These are phyloP conservation scores for Yamadazyma dushanensis DNA, from an alignment of 1,139 yeast genomes.

Conservation along the genomic window DNA sequence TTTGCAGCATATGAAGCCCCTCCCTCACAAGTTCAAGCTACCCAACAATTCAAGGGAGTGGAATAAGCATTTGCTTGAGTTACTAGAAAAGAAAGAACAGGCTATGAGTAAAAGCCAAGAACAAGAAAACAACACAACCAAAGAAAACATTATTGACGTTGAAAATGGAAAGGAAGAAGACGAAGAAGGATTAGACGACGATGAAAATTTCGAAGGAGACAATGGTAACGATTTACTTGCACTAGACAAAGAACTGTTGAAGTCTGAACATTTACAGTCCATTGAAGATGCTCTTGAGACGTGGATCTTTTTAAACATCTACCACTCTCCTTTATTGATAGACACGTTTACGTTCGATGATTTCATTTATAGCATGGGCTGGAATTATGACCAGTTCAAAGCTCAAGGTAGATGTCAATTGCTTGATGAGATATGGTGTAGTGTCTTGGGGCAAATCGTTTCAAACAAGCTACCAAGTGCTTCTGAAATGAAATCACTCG, in stretches of 20 bases:
- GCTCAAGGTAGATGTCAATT: slow-evolving; percentile 53
- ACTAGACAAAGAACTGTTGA: slow-evolving; percentile 13
- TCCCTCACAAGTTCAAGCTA: slow-evolving; percentile 24
- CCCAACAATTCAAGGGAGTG: slow-evolving; percentile 33
- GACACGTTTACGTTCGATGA: slow-evolving; percentile 83
- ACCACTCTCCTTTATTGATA: slow-evolving; percentile 59
- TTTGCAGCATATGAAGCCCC: slow-evolving; percentile 39
- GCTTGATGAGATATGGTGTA: slow-evolving; percentile 73
- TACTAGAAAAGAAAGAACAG: slow-evolving; percentile 13
- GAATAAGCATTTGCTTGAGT: slow-evolving; percentile 21
- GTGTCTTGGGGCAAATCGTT: slow-evolving; percentile 49
- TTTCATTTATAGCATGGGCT: slow-evolving; percentile 61
- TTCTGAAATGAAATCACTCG: slow-evolving; percentile 22
- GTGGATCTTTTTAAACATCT: slow-evolving; percentile 77
- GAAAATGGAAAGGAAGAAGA: slow-evolving; percentile 8
- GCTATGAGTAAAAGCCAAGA: neutral
- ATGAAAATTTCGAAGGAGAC: slow-evolving; percentile 8
- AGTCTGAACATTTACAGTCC: slow-evolving; percentile 9
- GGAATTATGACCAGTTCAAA: slow-evolving; percentile 47
- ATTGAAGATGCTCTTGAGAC: slow-evolving; percentile 56
- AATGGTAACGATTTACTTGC: slow-evolving; percentile 13
- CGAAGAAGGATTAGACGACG: slow-evolving; percentile 8
- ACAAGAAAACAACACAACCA: too few species aligned
- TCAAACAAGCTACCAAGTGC: slow-evolving; percentile 35
- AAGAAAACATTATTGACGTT: slow-evolving; percentile 1